Conservation (phyloP, 441 rosid species). For the Hypseocharis bilobata region DNA sequence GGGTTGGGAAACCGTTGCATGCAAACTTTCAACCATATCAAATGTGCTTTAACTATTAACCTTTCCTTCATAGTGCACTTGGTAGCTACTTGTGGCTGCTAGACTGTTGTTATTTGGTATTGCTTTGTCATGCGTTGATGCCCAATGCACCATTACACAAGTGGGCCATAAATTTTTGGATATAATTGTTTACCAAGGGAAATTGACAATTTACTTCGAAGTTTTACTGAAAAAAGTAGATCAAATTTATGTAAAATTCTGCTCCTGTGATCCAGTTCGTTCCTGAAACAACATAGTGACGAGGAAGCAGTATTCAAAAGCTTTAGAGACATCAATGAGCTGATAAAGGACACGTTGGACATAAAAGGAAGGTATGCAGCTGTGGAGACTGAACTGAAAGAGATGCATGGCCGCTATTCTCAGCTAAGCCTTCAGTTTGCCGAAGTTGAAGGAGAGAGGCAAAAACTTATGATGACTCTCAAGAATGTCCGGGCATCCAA, state of each 20-base stretch:
- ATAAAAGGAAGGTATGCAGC: constrained; percentile 54
- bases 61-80: background rate
- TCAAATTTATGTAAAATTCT: constrained; percentile 4
- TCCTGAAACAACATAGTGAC: constrained; percentile 69
- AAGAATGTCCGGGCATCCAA: constrained; percentile 71
- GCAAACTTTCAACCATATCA: too few relatives aligned
- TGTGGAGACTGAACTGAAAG: constrained; percentile 59
- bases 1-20: background rate
- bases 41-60: background rate
- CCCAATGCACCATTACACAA: too few relatives aligned
- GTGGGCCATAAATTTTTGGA: background rate
- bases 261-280: constrained; percentile 48
- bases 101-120: background rate
- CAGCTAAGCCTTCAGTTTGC: constrained; percentile 74
- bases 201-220: background rate
- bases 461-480: constrained; percentile 75
- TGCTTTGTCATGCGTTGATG: too few relatives aligned
- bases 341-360: constrained; percentile 80
- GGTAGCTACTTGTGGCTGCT: background rate
- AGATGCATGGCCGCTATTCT: constrained; percentile 74
- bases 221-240: background rate
- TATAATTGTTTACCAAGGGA: background rate
- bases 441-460: constrained; percentile 77
- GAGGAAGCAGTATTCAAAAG: constrained; percentile 87
- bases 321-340: constrained; percentile 86